Conservation (phyloP, 2,329 filamentous ascomycete species). For the Alternaria panax region DNA sequence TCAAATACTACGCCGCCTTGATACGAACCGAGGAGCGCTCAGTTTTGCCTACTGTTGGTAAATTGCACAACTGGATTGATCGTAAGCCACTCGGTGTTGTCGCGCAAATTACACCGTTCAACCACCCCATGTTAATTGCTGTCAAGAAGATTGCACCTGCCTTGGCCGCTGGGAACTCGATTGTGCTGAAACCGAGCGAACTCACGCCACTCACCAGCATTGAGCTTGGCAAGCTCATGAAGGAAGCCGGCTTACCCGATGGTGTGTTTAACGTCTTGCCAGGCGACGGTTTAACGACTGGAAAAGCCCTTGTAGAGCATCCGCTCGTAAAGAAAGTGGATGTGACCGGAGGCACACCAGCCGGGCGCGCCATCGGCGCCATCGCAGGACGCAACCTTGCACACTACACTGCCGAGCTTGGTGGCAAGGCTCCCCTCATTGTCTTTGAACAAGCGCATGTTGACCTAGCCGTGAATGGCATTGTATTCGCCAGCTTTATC, state of each 20-base stretch:
- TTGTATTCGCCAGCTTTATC: constrained; percentile 56
- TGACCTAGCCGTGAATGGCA: constrained; percentile 49
- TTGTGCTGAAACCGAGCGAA: constrained; percentile 50
- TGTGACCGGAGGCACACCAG: constrained; percentile 49
- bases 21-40: constrained; percentile 72
- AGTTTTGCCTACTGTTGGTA: constrained; percentile 69
- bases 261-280: constrained; percentile 48
- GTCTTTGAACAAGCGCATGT: constrained; percentile 49
- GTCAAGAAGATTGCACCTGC: constrained; percentile 52
- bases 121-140: constrained; percentile 51
- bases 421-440: constrained; percentile 49
- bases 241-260: constrained; percentile 49
- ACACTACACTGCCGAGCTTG: constrained; percentile 48
- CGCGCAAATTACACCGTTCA: constrained; percentile 51
- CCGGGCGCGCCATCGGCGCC: constrained; percentile 47
- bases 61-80: constrained; percentile 56
- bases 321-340: constrained; percentile 49
- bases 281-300: constrained; percentile 44
- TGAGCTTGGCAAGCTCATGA: constrained; percentile 47
- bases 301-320: constrained; percentile 48
- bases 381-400: constrained; percentile 47
- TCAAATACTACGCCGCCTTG: constrained; percentile 73
- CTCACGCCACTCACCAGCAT: constrained; percentile 49
- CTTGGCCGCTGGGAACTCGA: constrained; percentile 46
- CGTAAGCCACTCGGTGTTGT: constrained; percentile 49